Conservation (phyloP, 495 filamentous ascomycete species). For the Talaromyces trachyspermus region DNA sequence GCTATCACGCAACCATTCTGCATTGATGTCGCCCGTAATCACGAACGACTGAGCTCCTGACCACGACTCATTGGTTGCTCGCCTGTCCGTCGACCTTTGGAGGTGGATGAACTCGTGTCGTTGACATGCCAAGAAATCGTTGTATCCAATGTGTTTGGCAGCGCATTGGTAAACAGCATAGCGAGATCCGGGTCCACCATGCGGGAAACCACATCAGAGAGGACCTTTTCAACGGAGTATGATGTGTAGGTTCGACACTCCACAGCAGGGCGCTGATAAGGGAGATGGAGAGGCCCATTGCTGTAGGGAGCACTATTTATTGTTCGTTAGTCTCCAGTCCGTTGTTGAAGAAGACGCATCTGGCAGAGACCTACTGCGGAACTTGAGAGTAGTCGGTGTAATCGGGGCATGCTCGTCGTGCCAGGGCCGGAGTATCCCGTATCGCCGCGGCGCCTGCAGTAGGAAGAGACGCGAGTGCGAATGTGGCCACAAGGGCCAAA, state of each 20-base stretch:
- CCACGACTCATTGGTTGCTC: conserved; percentile 58
- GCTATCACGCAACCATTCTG: conserved; percentile 95
- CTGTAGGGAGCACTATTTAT: conserved; percentile 61
- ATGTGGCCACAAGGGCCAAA: conserved; percentile 7
- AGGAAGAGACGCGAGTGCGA: conserved; percentile 14
- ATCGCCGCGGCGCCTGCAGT: conserved; percentile 17
- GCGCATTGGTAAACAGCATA: conserved; percentile 93
- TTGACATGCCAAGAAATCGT: conserved; percentile 74
- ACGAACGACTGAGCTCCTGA: conserved; percentile 85
- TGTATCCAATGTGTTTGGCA: conserved; percentile 90
- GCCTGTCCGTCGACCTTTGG: conserved; percentile 24
- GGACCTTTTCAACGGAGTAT: conserved; percentile 77
- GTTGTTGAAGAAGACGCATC: not conserved
- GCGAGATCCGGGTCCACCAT: conserved; percentile 87
- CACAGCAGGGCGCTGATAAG: conserved; percentile 77
- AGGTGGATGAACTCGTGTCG: conserved; percentile 18
- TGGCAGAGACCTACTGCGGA: conserved; percentile 30
- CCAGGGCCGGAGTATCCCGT: conserved; percentile 17
- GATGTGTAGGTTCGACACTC: conserved; percentile 87
- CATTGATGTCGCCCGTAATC: conserved; percentile 97
- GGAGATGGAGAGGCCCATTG: conserved; percentile 68
- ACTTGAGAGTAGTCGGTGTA: conserved; percentile 40
- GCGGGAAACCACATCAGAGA: conserved; percentile 66
- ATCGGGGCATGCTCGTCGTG: conserved; percentile 42
- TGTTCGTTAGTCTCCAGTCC: not conserved